Evolutionary conservation across 495 filamentous ascomycete species (phyloP).

Genomic region (Penicillium maclennaniae): DNA sequence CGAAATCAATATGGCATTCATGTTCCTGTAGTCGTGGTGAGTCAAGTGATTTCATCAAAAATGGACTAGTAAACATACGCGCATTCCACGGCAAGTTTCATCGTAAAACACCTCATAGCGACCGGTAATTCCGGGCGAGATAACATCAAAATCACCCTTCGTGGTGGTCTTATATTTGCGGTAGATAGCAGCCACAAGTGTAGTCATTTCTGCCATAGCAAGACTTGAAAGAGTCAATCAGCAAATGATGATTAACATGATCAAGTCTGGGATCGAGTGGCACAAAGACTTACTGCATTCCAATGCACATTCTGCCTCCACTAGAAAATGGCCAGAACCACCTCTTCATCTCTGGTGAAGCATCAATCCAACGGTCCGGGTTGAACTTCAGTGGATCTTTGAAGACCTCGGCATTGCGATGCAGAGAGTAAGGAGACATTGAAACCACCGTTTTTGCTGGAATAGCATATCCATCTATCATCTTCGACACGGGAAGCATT

Average conservation of each 20-base stretch:
- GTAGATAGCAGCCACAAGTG: constrained; percentile 34
- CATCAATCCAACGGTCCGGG: constrained; percentile 55
- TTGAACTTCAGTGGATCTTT: constrained; percentile 51
- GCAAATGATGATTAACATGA: too few species aligned
- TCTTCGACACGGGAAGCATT: constrained; percentile 5
- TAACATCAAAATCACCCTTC: constrained; percentile 13
- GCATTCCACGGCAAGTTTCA: constrained; percentile 24
- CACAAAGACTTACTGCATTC: too few species aligned
- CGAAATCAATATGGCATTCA: too few species aligned
- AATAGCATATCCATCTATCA: constrained; percentile 38
- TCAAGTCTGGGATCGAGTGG: too few species aligned
- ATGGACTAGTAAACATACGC: too few species aligned
- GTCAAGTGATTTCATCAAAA: too few species aligned
- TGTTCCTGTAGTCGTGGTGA: too few species aligned
- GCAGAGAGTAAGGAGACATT: constrained; percentile 58
- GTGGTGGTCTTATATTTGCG: constrained; percentile 27
- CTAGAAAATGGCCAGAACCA: constrained; percentile 77
- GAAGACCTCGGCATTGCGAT: constrained; percentile 55
- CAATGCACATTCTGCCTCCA: constrained; percentile 75
- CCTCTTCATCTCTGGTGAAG: constrained; percentile 32
- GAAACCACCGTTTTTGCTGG: constrained; percentile 58
- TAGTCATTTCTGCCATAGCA: constrained; percentile 43
- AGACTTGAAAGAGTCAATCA: too few species aligned
- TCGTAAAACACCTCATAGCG: constrained; percentile 42
- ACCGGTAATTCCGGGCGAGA: constrained; percentile 31